Percentiles rank a stretch among this genome's conserved stretches.
These are phyloP conservation scores for Kitagawia praeruptora DNA, from an alignment of 129 eudicot species.

Conservation along the genomic window DNA sequence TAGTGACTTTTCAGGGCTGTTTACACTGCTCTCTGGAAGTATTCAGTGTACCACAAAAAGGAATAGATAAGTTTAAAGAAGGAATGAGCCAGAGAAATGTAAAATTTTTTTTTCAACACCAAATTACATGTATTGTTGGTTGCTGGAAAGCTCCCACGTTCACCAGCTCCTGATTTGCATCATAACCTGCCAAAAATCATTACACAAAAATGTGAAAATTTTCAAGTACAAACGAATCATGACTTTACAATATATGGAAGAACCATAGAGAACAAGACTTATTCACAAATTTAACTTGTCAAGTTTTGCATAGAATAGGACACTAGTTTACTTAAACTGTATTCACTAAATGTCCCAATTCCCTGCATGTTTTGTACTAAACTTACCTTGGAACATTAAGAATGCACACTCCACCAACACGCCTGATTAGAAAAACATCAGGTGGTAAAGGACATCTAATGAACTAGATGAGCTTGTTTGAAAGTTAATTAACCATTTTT, in stretches of 20 bases:
- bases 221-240: too few relatives aligned
- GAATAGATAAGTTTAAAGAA: background rate
- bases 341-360: too few relatives aligned
- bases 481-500: background rate
- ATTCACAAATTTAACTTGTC: too few relatives aligned
- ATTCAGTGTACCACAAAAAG: background rate
- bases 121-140: too few relatives aligned
- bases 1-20: constrained; percentile 27
- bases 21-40: constrained; percentile 31
- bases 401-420: background rate
- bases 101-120: too few relatives aligned
- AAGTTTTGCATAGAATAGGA: too few relatives aligned
- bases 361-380: background rate
- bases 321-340: background rate
- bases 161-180: too few relatives aligned
- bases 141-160: too few relatives aligned
- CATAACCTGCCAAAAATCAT: too few relatives aligned
- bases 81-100: background rate
- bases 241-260: too few relatives aligned
- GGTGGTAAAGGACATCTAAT: background rate
- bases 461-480: background rate
- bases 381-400: background rate
- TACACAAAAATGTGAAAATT: too few relatives aligned
- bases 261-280: too few relatives aligned
- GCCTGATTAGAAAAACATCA: background rate